A percentile compares a stretch with the other conserved stretches of the same genome.
phyloP scores from a whole-genome alignment of 2,329 filamentous ascomycete genomes.

The Fusarium sp. region DNA sequence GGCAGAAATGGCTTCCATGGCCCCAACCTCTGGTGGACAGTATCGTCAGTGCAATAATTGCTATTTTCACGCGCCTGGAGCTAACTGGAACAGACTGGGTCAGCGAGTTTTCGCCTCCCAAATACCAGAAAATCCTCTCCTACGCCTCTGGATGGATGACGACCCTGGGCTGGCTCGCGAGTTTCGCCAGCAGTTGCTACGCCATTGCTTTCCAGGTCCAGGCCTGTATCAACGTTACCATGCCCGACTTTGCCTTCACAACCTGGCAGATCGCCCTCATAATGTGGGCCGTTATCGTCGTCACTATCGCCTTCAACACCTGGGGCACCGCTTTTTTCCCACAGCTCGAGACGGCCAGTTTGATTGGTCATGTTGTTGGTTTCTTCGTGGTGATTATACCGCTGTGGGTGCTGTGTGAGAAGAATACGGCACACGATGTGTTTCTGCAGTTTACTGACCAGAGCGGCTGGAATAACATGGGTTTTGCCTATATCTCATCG shows the following conservation, averaged over 20 bases:
- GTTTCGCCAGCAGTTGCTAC: conserved; percentile 30
- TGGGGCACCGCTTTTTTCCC: conserved; percentile 29
- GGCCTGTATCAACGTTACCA: conserved; percentile 30
- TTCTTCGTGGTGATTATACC: conserved; percentile 28
- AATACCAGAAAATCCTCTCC: conserved; percentile 19
- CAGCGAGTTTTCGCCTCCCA: conserved; percentile 23
- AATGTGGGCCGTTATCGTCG: conserved; percentile 29
- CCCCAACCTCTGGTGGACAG: conserved; percentile 27
- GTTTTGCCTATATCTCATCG: conserved; percentile 26
- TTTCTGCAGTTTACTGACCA: conserved; percentile 30
- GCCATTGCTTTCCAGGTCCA: conserved; percentile 30
- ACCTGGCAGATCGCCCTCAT: conserved; percentile 28
- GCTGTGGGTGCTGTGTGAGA: conserved; percentile 28
- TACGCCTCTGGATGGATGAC: conserved; percentile 32
- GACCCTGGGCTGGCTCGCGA: conserved; percentile 27
- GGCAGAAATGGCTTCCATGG: conserved; percentile 34
- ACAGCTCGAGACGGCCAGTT: conserved; percentile 19
- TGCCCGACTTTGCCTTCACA: conserved; percentile 22
- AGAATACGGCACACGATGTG: conserved; percentile 14
- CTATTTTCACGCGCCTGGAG: not conserved
- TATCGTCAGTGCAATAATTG: conserved; percentile 5
- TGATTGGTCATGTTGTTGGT: conserved; percentile 14
- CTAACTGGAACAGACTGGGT: conserved; percentile 21
- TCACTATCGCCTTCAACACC: conserved; percentile 25
- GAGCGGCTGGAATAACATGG: conserved; percentile 29